Percentiles rank a stretch among this genome's conserved stretches.
These are phyloP conservation scores for Colletotrichum brevisporum DNA, from an alignment of 2,329 filamentous ascomycete species.

Conservation along the genomic window DNA sequence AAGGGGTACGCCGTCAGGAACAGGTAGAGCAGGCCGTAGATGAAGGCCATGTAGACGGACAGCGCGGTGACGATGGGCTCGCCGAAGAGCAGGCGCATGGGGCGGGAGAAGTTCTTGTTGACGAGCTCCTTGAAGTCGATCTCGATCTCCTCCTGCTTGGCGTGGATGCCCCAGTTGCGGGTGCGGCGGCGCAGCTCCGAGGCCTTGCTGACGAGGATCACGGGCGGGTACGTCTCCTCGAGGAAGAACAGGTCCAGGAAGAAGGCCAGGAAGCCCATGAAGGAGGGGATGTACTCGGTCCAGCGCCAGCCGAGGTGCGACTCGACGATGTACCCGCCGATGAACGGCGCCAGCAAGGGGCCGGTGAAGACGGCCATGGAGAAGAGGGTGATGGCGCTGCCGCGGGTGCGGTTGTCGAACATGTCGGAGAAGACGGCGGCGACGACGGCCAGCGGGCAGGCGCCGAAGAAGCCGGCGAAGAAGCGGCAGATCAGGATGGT, in stretches of 20 bases:
- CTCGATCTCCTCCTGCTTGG: conserved; percentile 80
- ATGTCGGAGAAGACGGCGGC: conserved; percentile 81
- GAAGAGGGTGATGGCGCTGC: conserved; percentile 71
- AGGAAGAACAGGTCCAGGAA: conserved; percentile 73
- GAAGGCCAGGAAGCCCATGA: conserved; percentile 75
- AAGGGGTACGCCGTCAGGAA: conserved; percentile 89
- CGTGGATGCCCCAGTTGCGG: conserved; percentile 79
- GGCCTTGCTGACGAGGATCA: conserved; percentile 74
- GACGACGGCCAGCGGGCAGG: conserved; percentile 77
- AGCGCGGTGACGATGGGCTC: conserved; percentile 79
- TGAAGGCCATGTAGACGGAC: conserved; percentile 81
- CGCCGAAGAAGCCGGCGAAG: conserved; percentile 80
- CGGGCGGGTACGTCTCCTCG: conserved; percentile 78
- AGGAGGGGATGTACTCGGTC: conserved; percentile 75
- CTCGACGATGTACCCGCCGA: conserved; percentile 77
- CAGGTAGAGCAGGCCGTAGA: conserved; percentile 85
- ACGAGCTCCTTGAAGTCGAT: conserved; percentile 75
- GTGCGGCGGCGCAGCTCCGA: conserved; percentile 73
- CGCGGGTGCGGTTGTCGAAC: conserved; percentile 75
- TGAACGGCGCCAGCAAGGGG: conserved; percentile 76
- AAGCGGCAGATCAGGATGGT: conserved; percentile 80
- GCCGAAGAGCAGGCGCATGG: conserved; percentile 74
- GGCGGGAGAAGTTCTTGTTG: conserved; percentile 77
- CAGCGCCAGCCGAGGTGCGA: conserved; percentile 79
- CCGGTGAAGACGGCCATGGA: conserved; percentile 76